Evolutionary conservation across 805 yeast genomes (phyloP).

Genomic region (Metahyphopichia silvanorum): DNA sequence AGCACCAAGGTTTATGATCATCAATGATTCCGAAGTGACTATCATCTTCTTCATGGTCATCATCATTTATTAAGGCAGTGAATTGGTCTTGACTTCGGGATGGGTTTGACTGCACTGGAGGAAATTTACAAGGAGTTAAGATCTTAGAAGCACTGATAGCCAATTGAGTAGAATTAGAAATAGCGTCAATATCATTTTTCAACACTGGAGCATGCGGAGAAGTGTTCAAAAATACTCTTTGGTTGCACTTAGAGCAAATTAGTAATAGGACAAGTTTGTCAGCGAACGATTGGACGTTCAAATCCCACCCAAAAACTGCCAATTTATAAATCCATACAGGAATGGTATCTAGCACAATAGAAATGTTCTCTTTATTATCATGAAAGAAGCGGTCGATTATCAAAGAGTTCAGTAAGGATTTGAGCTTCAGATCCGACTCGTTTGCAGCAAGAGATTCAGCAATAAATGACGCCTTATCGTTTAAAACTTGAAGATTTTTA

Average conservation of each 20-base stretch:
- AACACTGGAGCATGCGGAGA: constrained; percentile 4
- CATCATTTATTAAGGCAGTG: constrained; percentile 4
- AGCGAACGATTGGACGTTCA: constrained; percentile 28
- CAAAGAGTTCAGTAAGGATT: constrained; percentile 28
- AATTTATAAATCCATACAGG: constrained; percentile 33
- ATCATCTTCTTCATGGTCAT: constrained; percentile 9
- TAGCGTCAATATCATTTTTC: constrained; percentile 5
- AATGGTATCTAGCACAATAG: constrained; percentile 15
- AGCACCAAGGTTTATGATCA: constrained; percentile 40
- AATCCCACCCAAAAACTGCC: constrained; percentile 37
- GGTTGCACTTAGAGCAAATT: constrained; percentile 36
- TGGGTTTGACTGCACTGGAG: constrained; percentile 7
- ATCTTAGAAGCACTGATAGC: constrained; percentile 19
- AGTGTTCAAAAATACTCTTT: constrained; percentile 26
- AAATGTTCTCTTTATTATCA: constrained; percentile 35
- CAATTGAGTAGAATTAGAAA: constrained; percentile 3
- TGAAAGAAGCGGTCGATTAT: constrained; percentile 25
- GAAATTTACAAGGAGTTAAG: constrained; percentile 29
- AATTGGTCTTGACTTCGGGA: background rate
- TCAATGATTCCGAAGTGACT: constrained; percentile 14
- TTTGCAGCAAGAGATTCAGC: constrained; percentile 4
- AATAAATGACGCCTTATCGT: constrained; percentile 6
- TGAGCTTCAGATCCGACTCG: constrained; percentile 10
- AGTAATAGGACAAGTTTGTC: constrained; percentile 24
- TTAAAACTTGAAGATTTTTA: constrained; percentile 18